Conservation (phyloP, 73 alveolate genomes). For the Breviolum minutum region DNA sequence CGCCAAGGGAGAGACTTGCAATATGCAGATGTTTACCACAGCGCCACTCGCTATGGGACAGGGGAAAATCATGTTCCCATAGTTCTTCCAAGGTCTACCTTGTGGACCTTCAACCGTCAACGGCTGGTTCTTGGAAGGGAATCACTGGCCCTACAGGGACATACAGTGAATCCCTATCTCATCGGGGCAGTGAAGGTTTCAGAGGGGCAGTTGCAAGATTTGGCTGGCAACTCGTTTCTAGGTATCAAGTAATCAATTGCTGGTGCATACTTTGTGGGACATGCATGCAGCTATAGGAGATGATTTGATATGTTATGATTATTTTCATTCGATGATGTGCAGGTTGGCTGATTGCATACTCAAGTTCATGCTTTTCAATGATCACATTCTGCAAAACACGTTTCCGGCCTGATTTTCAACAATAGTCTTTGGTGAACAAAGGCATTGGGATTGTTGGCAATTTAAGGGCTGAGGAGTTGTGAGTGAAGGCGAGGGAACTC, state of each 20-base stretch:
- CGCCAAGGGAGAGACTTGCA: background rate
- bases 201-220: background rate
- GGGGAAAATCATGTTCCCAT: background rate
- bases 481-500: too few relatives aligned
- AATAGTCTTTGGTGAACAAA: too few relatives aligned
- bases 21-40: slow-evolving; percentile 39
- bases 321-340: background rate
- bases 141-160: background rate
- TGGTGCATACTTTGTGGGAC: too few relatives aligned
- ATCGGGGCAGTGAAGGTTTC: background rate
- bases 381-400: too few relatives aligned
- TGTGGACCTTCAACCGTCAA: background rate
- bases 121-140: slow-evolving; percentile 20
- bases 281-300: too few relatives aligned
- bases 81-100: background rate
- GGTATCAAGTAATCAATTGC: background rate
- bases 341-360: too few relatives aligned
- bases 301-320: background rate
- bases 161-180: background rate
- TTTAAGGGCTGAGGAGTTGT: too few relatives aligned
- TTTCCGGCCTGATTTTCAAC: too few relatives aligned
- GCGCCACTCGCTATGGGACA: background rate
- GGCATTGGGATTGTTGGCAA: too few relatives aligned
- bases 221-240: slow-evolving; percentile 40
- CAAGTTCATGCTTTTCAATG: background rate